These are phyloP conservation scores for Dendrostoma leiphaemia DNA, from an alignment of 2,329 filamentous ascomycete genomes.

Conservation along the genomic window DNA sequence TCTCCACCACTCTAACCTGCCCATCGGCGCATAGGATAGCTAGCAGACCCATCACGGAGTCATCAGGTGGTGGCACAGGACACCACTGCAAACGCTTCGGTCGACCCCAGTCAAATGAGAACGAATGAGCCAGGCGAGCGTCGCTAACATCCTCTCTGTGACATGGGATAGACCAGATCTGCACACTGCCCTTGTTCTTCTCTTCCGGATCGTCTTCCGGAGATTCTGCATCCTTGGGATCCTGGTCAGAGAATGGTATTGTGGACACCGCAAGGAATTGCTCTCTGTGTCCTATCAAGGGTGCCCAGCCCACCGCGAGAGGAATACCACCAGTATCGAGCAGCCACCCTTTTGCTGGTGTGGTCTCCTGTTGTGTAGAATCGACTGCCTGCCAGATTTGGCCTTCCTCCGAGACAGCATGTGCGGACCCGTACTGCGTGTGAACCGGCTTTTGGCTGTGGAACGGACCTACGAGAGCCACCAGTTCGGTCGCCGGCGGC, in stretches of 20 bases:
- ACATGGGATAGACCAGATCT: constrained; percentile 18
- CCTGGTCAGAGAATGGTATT: constrained; percentile 50
- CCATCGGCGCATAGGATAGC: constrained; percentile 52
- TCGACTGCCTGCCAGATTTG: constrained; percentile 29
- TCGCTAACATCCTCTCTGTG: constrained; percentile 5
- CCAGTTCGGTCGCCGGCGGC: constrained; percentile 21
- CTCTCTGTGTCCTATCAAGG: constrained; percentile 31
- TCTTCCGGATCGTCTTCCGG: constrained; percentile 7
- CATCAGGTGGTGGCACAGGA: constrained; percentile 36
- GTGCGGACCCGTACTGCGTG: constrained; percentile 14
- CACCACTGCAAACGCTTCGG: constrained; percentile 53
- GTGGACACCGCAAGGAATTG: constrained; percentile 53
- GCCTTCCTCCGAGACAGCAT: constrained; percentile 27
- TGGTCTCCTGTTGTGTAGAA: constrained; percentile 19
- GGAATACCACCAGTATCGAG: constrained; percentile 54
- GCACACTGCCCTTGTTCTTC: constrained; percentile 14
- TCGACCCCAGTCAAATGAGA: constrained; percentile 50
- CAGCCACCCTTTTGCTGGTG: constrained; percentile 42
- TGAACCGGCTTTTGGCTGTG: constrained; percentile 24
- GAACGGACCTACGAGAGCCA: constrained; percentile 27
- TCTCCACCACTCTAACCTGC: constrained; percentile 45
- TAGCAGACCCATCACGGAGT: constrained; percentile 37
- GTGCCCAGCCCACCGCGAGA: constrained; percentile 52
- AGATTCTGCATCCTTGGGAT: constrained; percentile 19
- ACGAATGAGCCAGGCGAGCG: constrained; percentile 7